Evolutionary conservation across 192 early-diverging fungal genomes (phyloP).

Genomic region (Coemansia sp.): DNA sequence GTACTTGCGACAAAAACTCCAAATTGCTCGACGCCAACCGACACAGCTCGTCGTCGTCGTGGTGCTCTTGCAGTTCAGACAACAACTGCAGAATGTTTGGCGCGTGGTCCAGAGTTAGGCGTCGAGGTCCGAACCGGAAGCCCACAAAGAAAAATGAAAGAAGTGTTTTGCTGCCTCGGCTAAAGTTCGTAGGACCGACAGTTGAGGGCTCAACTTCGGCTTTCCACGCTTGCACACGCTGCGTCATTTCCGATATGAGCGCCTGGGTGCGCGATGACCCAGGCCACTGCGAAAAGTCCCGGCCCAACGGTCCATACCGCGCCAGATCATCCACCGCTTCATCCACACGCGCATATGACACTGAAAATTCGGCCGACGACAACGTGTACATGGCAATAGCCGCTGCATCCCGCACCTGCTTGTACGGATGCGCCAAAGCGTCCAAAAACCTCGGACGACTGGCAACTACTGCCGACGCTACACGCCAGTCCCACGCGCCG

Average conservation of each 20-base stretch:
- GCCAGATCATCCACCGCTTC: constrained; percentile 44
- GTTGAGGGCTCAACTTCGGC: constrained; percentile 41
- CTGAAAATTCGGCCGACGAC: constrained; percentile 62
- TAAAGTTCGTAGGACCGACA: constrained; percentile 49
- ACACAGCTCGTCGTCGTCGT: constrained; percentile 45
- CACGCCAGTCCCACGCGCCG: constrained; percentile 68
- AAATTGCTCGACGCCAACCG: constrained; percentile 27
- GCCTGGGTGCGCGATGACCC: constrained; percentile 33
- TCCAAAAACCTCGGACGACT: constrained; percentile 37
- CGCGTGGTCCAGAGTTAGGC: constrained; percentile 32
- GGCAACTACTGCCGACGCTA: constrained; percentile 48
- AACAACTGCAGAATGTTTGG: constrained; percentile 31
- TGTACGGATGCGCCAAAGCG: constrained; percentile 77
- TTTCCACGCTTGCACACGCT: constrained; percentile 32
- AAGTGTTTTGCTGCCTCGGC: constrained; percentile 52
- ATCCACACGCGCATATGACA: constrained; percentile 55
- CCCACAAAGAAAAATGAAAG: constrained; percentile 28
- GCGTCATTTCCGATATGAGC: constrained; percentile 26
- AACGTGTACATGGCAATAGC: constrained; percentile 71
- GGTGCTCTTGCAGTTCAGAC: constrained; percentile 44
- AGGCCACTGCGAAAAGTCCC: constrained; percentile 50
- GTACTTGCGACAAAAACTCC: constrained; percentile 40
- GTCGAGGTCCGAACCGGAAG: constrained; percentile 30
- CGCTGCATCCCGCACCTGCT: constrained; percentile 81
- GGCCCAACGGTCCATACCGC: constrained; percentile 41